Percentiles rank a stretch among this genome's conserved stretches.
These are phyloP conservation scores for Neurospora sp. DNA, from an alignment of 495 filamentous ascomycete species.

Conservation along the genomic window DNA sequence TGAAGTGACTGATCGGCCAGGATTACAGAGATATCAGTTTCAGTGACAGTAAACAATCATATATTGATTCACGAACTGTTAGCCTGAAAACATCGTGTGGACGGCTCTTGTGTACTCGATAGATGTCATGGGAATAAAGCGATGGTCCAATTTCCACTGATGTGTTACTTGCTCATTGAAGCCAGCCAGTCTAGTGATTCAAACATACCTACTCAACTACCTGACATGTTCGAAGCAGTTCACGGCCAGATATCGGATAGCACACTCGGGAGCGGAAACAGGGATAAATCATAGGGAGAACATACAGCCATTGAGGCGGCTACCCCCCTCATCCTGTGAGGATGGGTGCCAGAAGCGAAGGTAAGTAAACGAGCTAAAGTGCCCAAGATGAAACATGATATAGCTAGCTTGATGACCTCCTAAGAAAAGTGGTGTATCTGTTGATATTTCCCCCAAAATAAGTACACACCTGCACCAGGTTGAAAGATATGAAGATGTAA, in stretches of 20 bases:
- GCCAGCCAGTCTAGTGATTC: neutral
- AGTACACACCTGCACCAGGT: neutral
- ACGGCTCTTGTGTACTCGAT: neutral
- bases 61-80: neutral
- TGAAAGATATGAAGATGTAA: neutral
- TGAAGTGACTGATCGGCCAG: neutral
- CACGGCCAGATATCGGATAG: neutral
- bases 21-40: neutral
- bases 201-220: neutral
- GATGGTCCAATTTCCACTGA: neutral
- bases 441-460: neutral
- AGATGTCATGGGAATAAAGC: neutral
- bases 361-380: neutral
- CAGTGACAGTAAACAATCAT: neutral
- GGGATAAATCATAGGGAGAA: neutral
- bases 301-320: neutral
- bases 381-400: neutral
- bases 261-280: neutral
- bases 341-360: neutral
- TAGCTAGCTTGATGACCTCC: neutral
- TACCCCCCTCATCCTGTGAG: neutral
- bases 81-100: neutral
- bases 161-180: neutral
- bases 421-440: neutral
- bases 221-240: neutral